Evolutionary conservation across 139 green algal genomes (phyloP).

Genomic region (Auxenochlorella pyrenoidosa): DNA sequence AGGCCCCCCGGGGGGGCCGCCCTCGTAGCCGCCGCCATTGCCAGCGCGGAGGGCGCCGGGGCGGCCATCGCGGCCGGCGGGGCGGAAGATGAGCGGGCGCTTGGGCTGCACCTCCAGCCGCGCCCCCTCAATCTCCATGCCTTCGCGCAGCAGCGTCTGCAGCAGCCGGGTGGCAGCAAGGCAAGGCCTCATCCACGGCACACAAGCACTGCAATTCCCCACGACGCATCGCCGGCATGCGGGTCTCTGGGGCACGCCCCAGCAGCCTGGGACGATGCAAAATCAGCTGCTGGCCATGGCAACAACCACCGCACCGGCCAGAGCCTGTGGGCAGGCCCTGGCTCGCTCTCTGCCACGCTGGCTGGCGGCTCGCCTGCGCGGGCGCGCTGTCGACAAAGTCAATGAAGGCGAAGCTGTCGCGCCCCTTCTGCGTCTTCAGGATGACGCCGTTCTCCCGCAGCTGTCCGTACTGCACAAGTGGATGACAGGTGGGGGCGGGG

Average conservation of each 20-base stretch:
- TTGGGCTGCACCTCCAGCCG: constrained; percentile 51
- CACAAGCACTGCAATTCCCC: too few relatives aligned
- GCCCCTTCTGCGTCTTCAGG: constrained; percentile 59
- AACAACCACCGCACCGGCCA: too few relatives aligned
- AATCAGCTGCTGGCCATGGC: too few relatives aligned
- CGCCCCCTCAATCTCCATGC: constrained; percentile 22
- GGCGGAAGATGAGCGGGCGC: constrained; percentile 45
- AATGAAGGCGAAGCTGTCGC: constrained; percentile 65
- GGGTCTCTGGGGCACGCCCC: too few relatives aligned
- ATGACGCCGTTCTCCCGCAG: constrained; percentile 47
- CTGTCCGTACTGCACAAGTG: constrained; percentile 1
- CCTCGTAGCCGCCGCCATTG: constrained; percentile 3
- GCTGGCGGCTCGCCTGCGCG: constrained; percentile 20
- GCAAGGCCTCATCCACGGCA: too few relatives aligned
- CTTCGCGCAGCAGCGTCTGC: constrained; percentile 8
- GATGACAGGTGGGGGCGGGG: not conserved
- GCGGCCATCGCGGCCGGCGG: not conserved
- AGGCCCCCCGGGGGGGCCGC: not conserved
- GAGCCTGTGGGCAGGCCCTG: too few relatives aligned
- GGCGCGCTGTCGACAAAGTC: constrained; percentile 53
- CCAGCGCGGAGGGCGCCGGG: not conserved
- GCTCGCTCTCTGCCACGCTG: too few relatives aligned
- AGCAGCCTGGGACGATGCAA: too few relatives aligned
- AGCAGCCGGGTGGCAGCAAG: not conserved
- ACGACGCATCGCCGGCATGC: too few relatives aligned